phyloP scores from a whole-genome alignment of 768 basidiomycete genomes.

The Collybia sordida region DNA sequence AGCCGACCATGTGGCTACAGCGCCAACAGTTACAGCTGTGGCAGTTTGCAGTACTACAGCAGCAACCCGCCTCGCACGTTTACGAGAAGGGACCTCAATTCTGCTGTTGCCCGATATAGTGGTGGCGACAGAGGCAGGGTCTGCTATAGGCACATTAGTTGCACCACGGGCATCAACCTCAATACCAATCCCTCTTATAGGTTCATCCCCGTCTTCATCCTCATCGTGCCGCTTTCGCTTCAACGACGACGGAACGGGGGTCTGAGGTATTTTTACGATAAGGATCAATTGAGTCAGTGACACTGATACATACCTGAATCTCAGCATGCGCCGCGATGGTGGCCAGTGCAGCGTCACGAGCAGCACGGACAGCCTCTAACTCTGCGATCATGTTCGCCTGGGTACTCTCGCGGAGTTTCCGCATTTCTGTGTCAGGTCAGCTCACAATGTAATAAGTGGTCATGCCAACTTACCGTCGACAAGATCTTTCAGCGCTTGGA shows the following conservation, averaged over 20 bases:
- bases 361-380: constrained; percentile 41
- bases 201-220: constrained; percentile 39
- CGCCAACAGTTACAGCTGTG: constrained; percentile 63
- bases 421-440: constrained; percentile 39
- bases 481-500: constrained; percentile 34
- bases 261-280: constrained; percentile 23
- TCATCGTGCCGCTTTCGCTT: constrained; percentile 65
- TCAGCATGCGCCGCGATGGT: constrained; percentile 29
- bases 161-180: constrained; percentile 15
- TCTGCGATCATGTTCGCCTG: constrained; percentile 46
- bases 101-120: constrained; percentile 7
- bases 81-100: constrained; percentile 33
- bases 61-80: constrained; percentile 46
- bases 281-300: constrained; percentile 8
- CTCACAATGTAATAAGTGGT: background rate
- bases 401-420: constrained; percentile 37
- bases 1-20: constrained; percentile 72
- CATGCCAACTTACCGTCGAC: constrained; percentile 35
- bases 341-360: constrained; percentile 36
- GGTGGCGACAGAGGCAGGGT: background rate
- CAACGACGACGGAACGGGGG: constrained; percentile 36
- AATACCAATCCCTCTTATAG: constrained; percentile 21
- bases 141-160: constrained; percentile 1
- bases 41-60: constrained; percentile 54
- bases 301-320: constrained; percentile 27